Evolutionary conservation across 257 asterid species (phyloP), one percentile per base, ranked within the genome.

Genomic region (Henckelia pumila): DNA sequence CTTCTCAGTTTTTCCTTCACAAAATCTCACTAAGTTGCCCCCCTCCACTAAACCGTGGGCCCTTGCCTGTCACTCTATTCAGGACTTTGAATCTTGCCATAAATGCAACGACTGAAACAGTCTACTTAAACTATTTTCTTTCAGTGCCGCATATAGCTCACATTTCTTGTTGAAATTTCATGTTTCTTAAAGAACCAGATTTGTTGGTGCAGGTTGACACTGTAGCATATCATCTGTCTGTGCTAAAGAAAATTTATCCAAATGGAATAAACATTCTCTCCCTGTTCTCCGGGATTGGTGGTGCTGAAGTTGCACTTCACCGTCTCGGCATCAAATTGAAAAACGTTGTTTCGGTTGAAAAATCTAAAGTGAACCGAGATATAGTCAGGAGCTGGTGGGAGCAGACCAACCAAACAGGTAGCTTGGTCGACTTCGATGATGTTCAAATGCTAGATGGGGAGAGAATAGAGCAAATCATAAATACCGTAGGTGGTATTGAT

Each of bases 261-360:
- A 32, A 75, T 0, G 99, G 99, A 49, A 67, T 93, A 28, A 93
- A 86, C 26, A 71, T 93, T 0, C 58, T 94, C 1, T 91, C 99
- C 4, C 83, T 93, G 19, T 90, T 90, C 78, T 90, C 99, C 10
- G 99, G 99, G 30, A 93, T 93, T 3, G 99, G 99, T 0, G 99
- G 99, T 9, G 97, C 83, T 4, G 99, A 93, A 61, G 96, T 93
- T 17, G 96, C 99, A 0, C 97, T 93, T 14, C 91, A 93, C 28
- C 80, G 95, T 2, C 92, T 91, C 0, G 97, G 96, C 1, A 56
- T 94, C 13, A 88, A 76, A 20, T 6, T 91, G 72, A 88, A 78
- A 49, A 81, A 77, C 2, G 96, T 94, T 0, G 95, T 91, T 20
- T 73, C 99, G 0, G 84, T 94, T 0, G 97, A 94, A 66, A 94